Conservation (phyloP, 2,329 filamentous ascomycete species). For the Cladophialophora yegresii region DNA sequence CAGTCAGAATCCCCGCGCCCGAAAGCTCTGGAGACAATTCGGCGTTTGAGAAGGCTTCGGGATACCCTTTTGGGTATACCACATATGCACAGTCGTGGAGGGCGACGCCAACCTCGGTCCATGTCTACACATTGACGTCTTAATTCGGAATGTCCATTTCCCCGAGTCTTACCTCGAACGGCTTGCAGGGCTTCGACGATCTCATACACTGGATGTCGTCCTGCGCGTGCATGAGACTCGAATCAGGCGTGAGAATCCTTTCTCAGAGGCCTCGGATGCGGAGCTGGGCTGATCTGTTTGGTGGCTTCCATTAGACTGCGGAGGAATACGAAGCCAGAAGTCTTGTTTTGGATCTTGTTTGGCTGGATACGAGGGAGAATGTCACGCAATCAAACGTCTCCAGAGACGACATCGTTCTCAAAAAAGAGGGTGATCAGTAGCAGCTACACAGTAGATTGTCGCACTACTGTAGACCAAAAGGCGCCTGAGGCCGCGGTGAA, state of each 20-base stretch:
- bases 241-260: not conserved
- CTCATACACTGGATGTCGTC: not conserved
- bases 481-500: not conserved
- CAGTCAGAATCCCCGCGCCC: not conserved
- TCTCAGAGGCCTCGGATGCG: not conserved
- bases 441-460: not conserved
- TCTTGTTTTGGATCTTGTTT: not conserved
- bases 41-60: not conserved
- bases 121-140: not conserved
- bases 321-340: slow-evolving; percentile 4
- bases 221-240: not conserved
- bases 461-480: not conserved
- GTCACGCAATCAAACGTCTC: not conserved
- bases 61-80: not conserved
- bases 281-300: no score
- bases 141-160: not conserved
- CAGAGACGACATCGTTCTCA: not conserved
- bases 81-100: not conserved
- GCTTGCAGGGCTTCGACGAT: not conserved
- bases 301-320: not conserved
- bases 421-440: not conserved
- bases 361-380: not conserved
- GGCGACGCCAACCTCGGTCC: not conserved
- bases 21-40: not conserved
- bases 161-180: not conserved